phyloP scores from a whole-genome alignment of 2,329 filamentous ascomycete species.

The Microdochium trichocladiopsis region DNA sequence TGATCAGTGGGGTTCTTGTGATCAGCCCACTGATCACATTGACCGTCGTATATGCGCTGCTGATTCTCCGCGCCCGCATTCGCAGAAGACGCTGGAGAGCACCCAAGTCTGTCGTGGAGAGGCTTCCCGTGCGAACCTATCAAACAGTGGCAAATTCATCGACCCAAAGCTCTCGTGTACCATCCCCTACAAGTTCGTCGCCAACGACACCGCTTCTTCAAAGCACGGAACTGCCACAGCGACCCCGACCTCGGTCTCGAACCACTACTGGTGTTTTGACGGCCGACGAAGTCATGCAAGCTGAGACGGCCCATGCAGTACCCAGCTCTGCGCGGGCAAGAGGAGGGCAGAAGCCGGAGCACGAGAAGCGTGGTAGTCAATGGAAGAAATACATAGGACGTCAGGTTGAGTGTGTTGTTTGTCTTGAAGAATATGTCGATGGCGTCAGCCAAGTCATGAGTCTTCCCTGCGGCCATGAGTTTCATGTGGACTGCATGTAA shows the following conservation, averaged over 20 bases:
- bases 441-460: constrained; percentile 95
- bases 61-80: constrained; percentile 82
- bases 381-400: constrained; percentile 62
- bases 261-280: constrained; percentile 56
- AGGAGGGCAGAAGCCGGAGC: constrained; percentile 24
- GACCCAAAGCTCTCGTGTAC: constrained; percentile 47
- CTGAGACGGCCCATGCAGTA: constrained; percentile 32
- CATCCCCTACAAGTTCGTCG: constrained; percentile 59
- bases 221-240: constrained; percentile 33
- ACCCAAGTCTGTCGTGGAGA: constrained; percentile 93
- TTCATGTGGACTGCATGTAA: constrained; percentile 98
- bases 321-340: constrained; percentile 17
- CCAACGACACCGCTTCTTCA: constrained; percentile 77
- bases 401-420: constrained; percentile 88
- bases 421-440: constrained; percentile 91
- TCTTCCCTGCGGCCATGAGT: constrained; percentile 93
- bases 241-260: constrained; percentile 55
- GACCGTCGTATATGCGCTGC: constrained; percentile 83
- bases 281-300: constrained; percentile 35
- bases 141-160: constrained; percentile 69
- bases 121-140: constrained; percentile 90
- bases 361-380: constrained; percentile 46
- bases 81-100: constrained; percentile 87
- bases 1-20: too few relatives aligned
- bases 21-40: constrained; percentile 88